Percentiles rank a stretch among this genome's conserved stretches.
Conservation (phyloP, 1,284 basidiomycete genomes). For the Cystobasidium sp. region DNA sequence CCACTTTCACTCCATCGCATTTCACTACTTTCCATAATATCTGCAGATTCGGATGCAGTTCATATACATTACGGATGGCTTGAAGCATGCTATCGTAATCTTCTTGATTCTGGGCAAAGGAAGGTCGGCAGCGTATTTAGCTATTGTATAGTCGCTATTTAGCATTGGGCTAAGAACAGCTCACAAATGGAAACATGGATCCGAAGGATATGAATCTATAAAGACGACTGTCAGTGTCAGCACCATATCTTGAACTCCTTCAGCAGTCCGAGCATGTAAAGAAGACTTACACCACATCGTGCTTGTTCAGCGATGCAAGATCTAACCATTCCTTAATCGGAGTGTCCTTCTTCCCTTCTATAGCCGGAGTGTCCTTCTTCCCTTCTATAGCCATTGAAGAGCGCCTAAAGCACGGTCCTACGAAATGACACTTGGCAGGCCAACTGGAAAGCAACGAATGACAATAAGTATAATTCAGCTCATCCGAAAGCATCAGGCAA, state of each 20-base stretch:
- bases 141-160: neutral
- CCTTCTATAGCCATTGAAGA: neutral
- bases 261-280: neutral
- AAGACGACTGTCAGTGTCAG: neutral
- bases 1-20: neutral
- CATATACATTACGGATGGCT: neutral
- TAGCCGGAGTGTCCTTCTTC: too few relatives aligned
- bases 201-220: slow-evolving; percentile 40
- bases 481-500: neutral
- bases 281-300: slow-evolving; percentile 16
- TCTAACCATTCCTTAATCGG: slow-evolving; percentile 13
- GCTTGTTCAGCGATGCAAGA: neutral
- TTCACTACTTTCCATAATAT: slow-evolving; percentile 31
- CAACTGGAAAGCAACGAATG: slow-evolving; percentile 8
- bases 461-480: neutral
- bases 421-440: slow-evolving; percentile 25
- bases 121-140: neutral
- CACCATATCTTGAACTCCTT: neutral
- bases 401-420: slow-evolving; percentile 13
- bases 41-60: neutral
- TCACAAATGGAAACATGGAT: slow-evolving; percentile 43
- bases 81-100: slow-evolving; percentile 35
- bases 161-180: neutral
- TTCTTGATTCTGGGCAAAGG: slow-evolving; percentile 2
- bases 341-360: too few relatives aligned